Evolutionary conservation across 192 early-diverging fungal genomes (phyloP).

Genomic region (Umbelopsis sp.): DNA sequence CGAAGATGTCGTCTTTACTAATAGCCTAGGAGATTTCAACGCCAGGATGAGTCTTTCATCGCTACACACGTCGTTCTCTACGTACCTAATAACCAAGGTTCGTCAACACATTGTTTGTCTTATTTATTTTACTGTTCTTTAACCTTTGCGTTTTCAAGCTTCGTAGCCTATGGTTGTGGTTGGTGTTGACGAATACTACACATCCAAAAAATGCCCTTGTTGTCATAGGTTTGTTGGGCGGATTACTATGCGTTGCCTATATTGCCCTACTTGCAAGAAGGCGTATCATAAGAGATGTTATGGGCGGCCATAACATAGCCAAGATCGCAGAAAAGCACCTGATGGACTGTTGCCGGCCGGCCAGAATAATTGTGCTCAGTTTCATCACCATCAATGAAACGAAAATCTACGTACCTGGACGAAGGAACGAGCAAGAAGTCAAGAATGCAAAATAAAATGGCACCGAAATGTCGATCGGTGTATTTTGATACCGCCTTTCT

Average conservation of each 20-base stretch:
- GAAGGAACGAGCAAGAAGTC: neutral
- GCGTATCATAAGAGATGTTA: slow-evolving; percentile 29
- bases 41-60: slow-evolving; percentile 17
- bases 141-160: neutral
- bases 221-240: slow-evolving; percentile 28
- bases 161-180: slow-evolving; percentile 3
- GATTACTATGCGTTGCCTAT: slow-evolving; percentile 24
- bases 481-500: neutral
- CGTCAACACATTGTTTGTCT: neutral
- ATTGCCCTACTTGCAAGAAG: slow-evolving; percentile 20
- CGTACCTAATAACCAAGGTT: neutral
- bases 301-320: slow-evolving; percentile 28
- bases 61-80: slow-evolving; percentile 31
- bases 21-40: slow-evolving; percentile 2
- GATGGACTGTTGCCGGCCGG: neutral
- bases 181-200: slow-evolving; percentile 35
- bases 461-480: no score
- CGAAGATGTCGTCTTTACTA: neutral
- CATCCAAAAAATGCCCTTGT: slow-evolving; percentile 22
- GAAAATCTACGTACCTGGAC: neutral
- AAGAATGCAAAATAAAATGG: no score
- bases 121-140: neutral
- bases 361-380: neutral
- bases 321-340: slow-evolving; percentile 2
- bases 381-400: neutral